These are phyloP conservation scores for Novymonas esmeraldas DNA, from an alignment of 208 protist genomes.

Conservation along the genomic window DNA sequence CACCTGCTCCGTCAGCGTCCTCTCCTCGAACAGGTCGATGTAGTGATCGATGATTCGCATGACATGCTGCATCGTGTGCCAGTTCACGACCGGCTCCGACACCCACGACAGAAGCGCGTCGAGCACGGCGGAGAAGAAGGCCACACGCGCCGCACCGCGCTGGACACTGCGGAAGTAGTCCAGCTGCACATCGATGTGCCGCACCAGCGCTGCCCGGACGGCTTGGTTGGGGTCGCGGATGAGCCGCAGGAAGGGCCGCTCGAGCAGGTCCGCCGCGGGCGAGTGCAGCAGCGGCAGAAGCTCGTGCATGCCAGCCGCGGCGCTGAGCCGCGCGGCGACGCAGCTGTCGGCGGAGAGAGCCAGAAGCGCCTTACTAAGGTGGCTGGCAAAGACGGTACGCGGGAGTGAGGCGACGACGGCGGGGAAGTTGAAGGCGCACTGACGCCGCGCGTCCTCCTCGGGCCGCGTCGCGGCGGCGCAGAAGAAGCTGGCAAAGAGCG, in stretches of 20 bases:
- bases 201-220: slow-evolving; percentile 62
- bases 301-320: slow-evolving; percentile 88
- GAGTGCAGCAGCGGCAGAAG: slow-evolving; percentile 73
- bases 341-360: slow-evolving; percentile 61
- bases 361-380: slow-evolving; percentile 66
- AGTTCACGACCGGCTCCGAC: slow-evolving; percentile 49
- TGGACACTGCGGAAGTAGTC: slow-evolving; percentile 74
- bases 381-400: slow-evolving; percentile 64
- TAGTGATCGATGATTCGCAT: slow-evolving; percentile 63
- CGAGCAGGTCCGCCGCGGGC: slow-evolving; percentile 57
- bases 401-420: slow-evolving; percentile 86
- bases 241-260: slow-evolving; percentile 72
- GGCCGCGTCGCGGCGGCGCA: slow-evolving; percentile 47
- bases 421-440: slow-evolving; percentile 91
- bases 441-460: slow-evolving; percentile 72
- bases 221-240: slow-evolving; percentile 51
- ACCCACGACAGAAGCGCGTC: slow-evolving; percentile 48
- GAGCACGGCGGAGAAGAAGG: slow-evolving; percentile 65
- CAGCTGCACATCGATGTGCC: slow-evolving; percentile 60
- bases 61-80: slow-evolving; percentile 76
- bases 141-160: slow-evolving; percentile 26
- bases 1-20: slow-evolving; percentile 64
- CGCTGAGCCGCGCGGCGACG: slow-evolving; percentile 56
- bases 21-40: slow-evolving; percentile 55
- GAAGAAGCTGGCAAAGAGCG: slow-evolving; percentile 87